phyloP scores from a whole-genome alignment of 2,329 filamentous ascomycete genomes.

The Aspergillus awamori region DNA sequence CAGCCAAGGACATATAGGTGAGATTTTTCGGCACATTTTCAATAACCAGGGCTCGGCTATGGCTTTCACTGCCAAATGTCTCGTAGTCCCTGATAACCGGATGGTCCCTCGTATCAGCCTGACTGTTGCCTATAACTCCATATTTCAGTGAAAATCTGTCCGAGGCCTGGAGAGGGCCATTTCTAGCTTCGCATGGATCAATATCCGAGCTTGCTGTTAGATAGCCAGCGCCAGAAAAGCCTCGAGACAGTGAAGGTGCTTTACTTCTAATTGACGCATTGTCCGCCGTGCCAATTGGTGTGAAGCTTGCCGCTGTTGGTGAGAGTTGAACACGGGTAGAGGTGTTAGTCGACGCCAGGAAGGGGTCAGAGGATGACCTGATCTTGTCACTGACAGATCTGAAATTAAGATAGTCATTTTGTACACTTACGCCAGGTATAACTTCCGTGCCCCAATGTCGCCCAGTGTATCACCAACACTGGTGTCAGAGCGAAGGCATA shows the following conservation, averaged over 20 bases:
- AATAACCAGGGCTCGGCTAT: constrained; percentile 36
- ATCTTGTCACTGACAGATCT: constrained; percentile 3
- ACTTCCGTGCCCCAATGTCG: constrained; percentile 20
- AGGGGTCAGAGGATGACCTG: constrained; percentile 34
- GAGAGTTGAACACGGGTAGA: constrained; percentile 53
- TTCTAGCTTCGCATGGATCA: constrained; percentile 18
- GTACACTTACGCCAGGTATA: constrained; percentile 29
- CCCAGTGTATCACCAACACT: constrained; percentile 19
- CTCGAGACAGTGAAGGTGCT: constrained; percentile 16
- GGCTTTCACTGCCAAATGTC: constrained; percentile 31
- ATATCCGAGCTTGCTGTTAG: constrained; percentile 26
- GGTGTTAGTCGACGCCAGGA: constrained; percentile 26
- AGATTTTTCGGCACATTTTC: constrained; percentile 36
- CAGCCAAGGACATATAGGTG: constrained; percentile 39
- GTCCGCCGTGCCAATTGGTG: constrained; percentile 48
- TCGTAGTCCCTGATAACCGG: constrained; percentile 19
- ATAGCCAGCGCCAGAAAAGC: constrained; percentile 22
- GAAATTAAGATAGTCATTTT: no score
- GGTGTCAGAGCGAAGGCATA: constrained; percentile 29
- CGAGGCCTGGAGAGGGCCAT: constrained; percentile 12
- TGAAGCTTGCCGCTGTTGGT: constrained; percentile 65
- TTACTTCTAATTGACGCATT: constrained; percentile 12
- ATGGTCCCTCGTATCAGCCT: constrained; percentile 13
- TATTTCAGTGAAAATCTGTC: constrained; percentile 22
- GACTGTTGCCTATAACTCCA: constrained; percentile 29